Percentiles rank a stretch among this genome's conserved stretches.
Conservation (phyloP, 306 rosid genomes). For the Begonia peltatifolia region DNA sequence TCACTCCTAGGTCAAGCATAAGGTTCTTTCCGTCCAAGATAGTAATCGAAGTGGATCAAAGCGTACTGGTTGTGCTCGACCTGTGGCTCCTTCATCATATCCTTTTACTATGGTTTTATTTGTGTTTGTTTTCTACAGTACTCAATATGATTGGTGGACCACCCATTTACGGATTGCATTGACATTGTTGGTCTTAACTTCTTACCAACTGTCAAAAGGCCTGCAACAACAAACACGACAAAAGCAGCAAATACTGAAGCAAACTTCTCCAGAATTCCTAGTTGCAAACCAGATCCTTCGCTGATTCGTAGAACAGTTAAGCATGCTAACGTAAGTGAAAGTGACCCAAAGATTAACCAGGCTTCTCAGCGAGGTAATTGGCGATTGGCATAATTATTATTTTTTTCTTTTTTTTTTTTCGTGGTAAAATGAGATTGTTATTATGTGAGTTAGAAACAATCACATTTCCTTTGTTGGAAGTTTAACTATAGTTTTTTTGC, state of each 20-base stretch:
- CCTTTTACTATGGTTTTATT: slow-evolving; percentile 27
- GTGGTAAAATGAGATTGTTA: background rate
- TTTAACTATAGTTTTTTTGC: no score
- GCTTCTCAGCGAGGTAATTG: slow-evolving; percentile 34
- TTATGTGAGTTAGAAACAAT: no score
- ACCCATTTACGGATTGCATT: background rate
- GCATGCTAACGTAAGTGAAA: slow-evolving; percentile 21
- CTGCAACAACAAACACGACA: slow-evolving; percentile 18
- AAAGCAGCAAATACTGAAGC: slow-evolving; percentile 33
- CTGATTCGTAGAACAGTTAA: slow-evolving; percentile 20
- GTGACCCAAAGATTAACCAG: slow-evolving; percentile 36
- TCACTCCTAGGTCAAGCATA: slow-evolving; percentile 41
- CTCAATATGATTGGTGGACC: background rate
- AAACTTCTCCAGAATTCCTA: slow-evolving; percentile 32
- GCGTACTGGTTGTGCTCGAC: slow-evolving; percentile 54
- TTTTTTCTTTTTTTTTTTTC: background rate
- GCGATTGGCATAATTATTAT: background rate
- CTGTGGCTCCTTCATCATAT: slow-evolving; percentile 61
- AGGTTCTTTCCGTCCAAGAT: slow-evolving; percentile 42
- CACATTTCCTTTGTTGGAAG: no score
- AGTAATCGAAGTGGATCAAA: slow-evolving; percentile 38
- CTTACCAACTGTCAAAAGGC: slow-evolving; percentile 40
- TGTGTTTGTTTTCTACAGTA: background rate
- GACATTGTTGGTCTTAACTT: slow-evolving; percentile 39
- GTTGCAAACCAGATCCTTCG: slow-evolving; percentile 26